phyloP scores from a whole-genome alignment of 2,329 filamentous ascomycete genomes.

The Phialocephala sp. region DNA sequence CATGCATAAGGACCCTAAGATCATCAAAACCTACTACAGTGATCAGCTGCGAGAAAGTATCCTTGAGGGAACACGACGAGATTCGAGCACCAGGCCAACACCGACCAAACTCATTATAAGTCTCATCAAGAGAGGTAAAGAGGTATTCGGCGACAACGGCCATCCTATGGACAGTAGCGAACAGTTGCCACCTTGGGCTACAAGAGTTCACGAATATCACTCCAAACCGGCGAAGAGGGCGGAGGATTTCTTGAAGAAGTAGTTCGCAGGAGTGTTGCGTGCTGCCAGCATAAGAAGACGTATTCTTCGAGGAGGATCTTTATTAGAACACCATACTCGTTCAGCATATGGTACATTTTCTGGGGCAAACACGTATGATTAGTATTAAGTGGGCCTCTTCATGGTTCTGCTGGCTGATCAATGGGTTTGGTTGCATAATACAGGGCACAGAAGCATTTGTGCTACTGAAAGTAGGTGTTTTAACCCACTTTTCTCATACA shows the following conservation, averaged over 20 bases:
- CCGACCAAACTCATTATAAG: slow-evolving; percentile 19
- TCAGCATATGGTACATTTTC: too few relatives aligned
- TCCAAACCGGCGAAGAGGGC: slow-evolving; percentile 7
- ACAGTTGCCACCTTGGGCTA: slow-evolving; percentile 33
- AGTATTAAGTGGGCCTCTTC: not conserved
- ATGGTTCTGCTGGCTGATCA: not conserved
- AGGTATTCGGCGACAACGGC: not conserved
- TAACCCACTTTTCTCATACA: not conserved
- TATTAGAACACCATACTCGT: too few relatives aligned
- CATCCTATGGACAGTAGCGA: slow-evolving; percentile 9
- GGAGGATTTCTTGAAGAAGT: not conserved
- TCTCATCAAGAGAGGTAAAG: slow-evolving; percentile 4
- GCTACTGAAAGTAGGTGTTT: not conserved
- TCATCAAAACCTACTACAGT: slow-evolving; percentile 18
- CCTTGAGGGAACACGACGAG: slow-evolving; percentile 11
- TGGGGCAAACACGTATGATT: not conserved
- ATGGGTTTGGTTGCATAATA: not conserved
- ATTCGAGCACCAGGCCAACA: slow-evolving; percentile 18
- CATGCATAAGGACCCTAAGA: not conserved
- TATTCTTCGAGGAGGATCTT: too few relatives aligned
- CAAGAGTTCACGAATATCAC: slow-evolving; percentile 34
- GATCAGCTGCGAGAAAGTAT: slow-evolving; percentile 23
- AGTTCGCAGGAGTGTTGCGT: not conserved
- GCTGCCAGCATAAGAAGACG: too few relatives aligned
- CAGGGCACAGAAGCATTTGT: not conserved